Percentiles rank a stretch among this genome's conserved stretches.
Evolutionary conservation across 805 yeast species (phyloP).

Genomic region (Metschnikowia anglica): DNA sequence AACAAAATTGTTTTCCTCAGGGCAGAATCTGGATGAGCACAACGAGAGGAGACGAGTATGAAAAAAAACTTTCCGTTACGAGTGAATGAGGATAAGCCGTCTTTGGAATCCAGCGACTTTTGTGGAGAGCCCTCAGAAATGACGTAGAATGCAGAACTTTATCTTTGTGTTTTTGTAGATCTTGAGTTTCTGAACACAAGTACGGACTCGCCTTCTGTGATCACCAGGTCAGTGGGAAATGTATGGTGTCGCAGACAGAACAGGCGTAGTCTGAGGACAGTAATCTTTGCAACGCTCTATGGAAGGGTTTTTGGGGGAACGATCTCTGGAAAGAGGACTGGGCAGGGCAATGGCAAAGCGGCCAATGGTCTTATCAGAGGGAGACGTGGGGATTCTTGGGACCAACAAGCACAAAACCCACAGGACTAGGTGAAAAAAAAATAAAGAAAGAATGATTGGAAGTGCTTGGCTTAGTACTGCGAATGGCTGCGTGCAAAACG

Average conservation of each 20-base stretch:
- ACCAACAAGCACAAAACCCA: background rate
- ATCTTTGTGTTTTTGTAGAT: background rate
- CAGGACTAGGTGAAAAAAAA: background rate
- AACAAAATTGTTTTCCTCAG: background rate
- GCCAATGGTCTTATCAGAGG: background rate
- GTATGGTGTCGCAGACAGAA: constrained; percentile 2
- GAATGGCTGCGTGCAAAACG: constrained; percentile 14
- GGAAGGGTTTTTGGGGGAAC: too few relatives aligned
- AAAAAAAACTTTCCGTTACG: too few relatives aligned
- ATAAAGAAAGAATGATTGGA: constrained; percentile 1
- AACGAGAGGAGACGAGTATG: background rate
- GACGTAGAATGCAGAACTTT: background rate
- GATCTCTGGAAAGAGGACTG: background rate
- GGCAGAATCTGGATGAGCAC: too few relatives aligned
- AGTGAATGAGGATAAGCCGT: too few relatives aligned
- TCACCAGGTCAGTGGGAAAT: background rate
- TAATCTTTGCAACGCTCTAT: too few relatives aligned
- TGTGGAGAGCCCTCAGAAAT: too few relatives aligned
- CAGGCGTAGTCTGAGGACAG: background rate
- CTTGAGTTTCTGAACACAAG: background rate
- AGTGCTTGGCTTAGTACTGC: constrained; percentile 11
- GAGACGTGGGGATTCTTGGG: background rate
- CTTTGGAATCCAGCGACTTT: too few relatives aligned
- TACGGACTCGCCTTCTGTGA: background rate
- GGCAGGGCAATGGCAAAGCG: background rate